phyloP scores from a whole-genome alignment of 371 early-diverging fungal genomes.

The Mucor racemosus region DNA sequence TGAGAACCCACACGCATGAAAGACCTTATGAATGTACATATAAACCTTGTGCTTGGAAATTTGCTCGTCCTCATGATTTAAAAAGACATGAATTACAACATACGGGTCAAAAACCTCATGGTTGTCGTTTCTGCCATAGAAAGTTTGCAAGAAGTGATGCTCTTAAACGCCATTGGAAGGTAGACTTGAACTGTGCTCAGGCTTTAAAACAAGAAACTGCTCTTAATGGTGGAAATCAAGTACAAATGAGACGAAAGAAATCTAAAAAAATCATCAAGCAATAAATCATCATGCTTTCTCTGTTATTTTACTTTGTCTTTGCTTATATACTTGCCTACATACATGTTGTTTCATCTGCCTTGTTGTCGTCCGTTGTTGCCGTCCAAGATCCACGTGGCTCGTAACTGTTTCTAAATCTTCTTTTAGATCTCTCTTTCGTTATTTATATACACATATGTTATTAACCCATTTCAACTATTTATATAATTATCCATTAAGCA shows the following conservation, averaged over 20 bases:
- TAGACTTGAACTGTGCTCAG: slow-evolving; percentile 38
- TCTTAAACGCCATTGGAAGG: slow-evolving; percentile 68
- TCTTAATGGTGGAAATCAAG: neutral
- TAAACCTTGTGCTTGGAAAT: neutral
- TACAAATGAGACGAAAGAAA: slow-evolving; percentile 3
- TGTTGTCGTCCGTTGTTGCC: no score
- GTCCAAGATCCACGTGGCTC: neutral
- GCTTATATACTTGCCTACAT: neutral
- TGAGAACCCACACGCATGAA: neutral
- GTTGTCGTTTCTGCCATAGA: slow-evolving; percentile 51
- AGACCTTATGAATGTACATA: neutral
- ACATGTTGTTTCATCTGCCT: neutral
- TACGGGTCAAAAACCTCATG: slow-evolving; percentile 75
- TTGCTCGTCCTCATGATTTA: slow-evolving; percentile 68
- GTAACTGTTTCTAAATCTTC: neutral
- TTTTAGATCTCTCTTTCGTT: no score
- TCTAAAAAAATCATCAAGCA: neutral
- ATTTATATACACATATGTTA: neutral
- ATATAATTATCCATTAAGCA: neutral
- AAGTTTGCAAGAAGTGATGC: slow-evolving; percentile 75
- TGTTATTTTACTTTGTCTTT: no score
- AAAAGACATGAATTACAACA: slow-evolving; percentile 78
- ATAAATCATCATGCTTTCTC: neutral
- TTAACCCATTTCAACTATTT: neutral
- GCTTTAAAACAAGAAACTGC: slow-evolving; percentile 8